Conservation (phyloP, 805 yeast genomes). For the Lipomyces japonicus region DNA sequence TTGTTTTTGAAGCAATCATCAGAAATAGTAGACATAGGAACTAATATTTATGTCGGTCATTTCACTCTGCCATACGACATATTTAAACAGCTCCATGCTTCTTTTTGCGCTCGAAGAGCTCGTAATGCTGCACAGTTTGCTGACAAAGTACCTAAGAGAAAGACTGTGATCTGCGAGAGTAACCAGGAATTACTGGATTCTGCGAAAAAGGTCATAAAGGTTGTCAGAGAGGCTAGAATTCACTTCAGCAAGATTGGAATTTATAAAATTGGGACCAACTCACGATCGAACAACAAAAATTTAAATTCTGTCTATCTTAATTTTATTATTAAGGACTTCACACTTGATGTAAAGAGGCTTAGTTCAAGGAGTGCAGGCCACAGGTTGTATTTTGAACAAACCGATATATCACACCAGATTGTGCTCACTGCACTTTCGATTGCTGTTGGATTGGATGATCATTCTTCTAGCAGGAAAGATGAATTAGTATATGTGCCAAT, state of each 20-base stretch:
- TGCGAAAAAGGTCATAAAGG: slow-evolving; percentile 34
- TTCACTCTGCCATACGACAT: slow-evolving; percentile 19
- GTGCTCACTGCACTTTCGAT: slow-evolving; percentile 37
- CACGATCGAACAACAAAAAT: background rate
- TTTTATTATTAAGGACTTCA: slow-evolving; percentile 36
- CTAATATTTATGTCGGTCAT: slow-evolving; percentile 21
- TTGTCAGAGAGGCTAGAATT: slow-evolving; percentile 39
- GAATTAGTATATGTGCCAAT: slow-evolving; percentile 41
- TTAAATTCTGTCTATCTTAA: slow-evolving; percentile 11
- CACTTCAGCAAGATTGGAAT: slow-evolving; percentile 37
- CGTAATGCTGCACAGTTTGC: background rate
- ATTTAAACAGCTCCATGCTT: slow-evolving; percentile 5
- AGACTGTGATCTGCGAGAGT: background rate
- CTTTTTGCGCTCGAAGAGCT: background rate
- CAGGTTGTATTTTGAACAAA: slow-evolving; percentile 36
- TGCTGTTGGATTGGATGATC: slow-evolving; percentile 36
- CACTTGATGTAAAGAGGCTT: slow-evolving; percentile 39
- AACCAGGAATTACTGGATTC: slow-evolving; percentile 27
- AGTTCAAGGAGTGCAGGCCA: slow-evolving; percentile 42
- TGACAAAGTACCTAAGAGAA: background rate
- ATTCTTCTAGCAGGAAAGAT: slow-evolving; percentile 33
- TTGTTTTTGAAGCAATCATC: slow-evolving; percentile 3
- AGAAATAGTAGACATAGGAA: slow-evolving; percentile 5
- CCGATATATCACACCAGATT: slow-evolving; percentile 42
- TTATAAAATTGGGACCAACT: slow-evolving; percentile 31